These are phyloP conservation scores for Ceratocystis variospora DNA, from an alignment of 2,329 filamentous ascomycete genomes.

Conservation along the genomic window DNA sequence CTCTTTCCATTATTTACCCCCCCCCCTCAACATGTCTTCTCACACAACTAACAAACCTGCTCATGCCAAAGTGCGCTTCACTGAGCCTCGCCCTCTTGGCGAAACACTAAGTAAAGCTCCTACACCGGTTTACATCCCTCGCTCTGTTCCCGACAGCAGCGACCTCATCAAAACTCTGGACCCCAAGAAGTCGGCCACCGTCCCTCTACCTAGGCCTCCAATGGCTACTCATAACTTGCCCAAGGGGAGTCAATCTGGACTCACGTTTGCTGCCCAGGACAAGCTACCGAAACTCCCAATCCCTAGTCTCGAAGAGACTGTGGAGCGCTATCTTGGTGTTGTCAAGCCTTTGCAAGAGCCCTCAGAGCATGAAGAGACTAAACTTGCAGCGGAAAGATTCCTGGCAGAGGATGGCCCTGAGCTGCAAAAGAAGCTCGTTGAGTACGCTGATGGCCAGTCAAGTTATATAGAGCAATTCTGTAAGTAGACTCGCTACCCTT, in stretches of 20 bases:
- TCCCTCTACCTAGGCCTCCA: slow-evolving; percentile 21
- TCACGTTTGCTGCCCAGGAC: slow-evolving; percentile 84
- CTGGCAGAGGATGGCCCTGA: slow-evolving; percentile 65
- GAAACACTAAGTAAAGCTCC: slow-evolving; percentile 44
- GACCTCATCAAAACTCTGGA: slow-evolving; percentile 1
- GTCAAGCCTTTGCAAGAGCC: slow-evolving; percentile 67
- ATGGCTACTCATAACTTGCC: slow-evolving; percentile 40
- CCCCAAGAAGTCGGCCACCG: slow-evolving; percentile 1
- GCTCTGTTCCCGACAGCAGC: slow-evolving; percentile 28
- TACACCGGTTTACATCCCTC: slow-evolving; percentile 24
- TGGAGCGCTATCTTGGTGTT: slow-evolving; percentile 64
- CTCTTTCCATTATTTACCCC: neutral
- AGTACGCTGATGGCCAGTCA: slow-evolving; percentile 77
- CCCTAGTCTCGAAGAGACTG: slow-evolving; percentile 67
- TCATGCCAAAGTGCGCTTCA: slow-evolving; percentile 31
- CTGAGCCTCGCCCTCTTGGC: slow-evolving; percentile 57
- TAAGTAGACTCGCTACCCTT: slow-evolving; percentile 35
- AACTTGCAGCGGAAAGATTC: slow-evolving; percentile 69
- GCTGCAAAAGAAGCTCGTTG: slow-evolving; percentile 76
- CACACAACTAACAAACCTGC: slow-evolving; percentile 23
- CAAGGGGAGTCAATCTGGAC: slow-evolving; percentile 48
- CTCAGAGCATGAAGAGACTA: slow-evolving; percentile 73
- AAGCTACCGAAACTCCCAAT: slow-evolving; percentile 85
- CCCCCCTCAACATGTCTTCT: neutral
- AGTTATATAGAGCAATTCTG: slow-evolving; percentile 99